Percentiles rank a stretch among this genome's conserved stretches.
Conservation (phyloP, 208 protist species). For the Leishmania arabica region DNA sequence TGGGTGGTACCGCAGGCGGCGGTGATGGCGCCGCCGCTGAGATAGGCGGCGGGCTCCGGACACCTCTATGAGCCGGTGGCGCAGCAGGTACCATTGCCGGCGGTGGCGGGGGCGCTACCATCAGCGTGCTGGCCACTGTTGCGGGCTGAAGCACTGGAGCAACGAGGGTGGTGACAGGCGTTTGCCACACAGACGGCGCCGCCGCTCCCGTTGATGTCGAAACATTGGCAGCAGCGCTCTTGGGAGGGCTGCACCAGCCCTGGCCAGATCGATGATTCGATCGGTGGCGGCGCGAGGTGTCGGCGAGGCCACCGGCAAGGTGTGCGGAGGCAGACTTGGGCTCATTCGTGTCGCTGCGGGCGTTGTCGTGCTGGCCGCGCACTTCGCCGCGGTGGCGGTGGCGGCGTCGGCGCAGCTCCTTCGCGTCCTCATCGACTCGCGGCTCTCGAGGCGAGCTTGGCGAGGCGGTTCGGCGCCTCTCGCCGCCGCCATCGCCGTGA, state of each 20-base stretch:
- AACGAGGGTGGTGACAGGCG: not conserved
- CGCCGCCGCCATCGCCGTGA: not conserved
- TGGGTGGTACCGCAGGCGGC: not conserved
- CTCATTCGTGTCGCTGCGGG: not conserved
- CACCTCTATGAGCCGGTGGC: not conserved
- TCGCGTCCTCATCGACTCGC: not conserved
- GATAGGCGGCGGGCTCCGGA: not conserved
- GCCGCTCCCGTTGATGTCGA: not conserved
- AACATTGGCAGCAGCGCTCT: not conserved
- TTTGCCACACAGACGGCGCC: conserved; percentile 1
- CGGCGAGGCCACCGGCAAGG: not conserved
- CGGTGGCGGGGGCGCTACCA: not conserved
- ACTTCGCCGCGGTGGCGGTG: conserved; percentile 12
- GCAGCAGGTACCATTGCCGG: not conserved
- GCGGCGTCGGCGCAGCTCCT: conserved; percentile 2
- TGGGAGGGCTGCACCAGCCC: not conserved
- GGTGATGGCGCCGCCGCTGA: not conserved
- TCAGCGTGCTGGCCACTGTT: not conserved
- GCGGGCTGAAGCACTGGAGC: not conserved
- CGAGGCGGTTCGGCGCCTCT: not conserved
- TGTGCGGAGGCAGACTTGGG: conserved; percentile 11
- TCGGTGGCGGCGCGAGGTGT: conserved; percentile 9
- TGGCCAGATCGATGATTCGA: not conserved
- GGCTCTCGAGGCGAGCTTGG: not conserved
- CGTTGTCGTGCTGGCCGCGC: not conserved